phyloP scores from a whole-genome alignment of 768 basidiomycete genomes.

The Hygrocybe punicea region DNA sequence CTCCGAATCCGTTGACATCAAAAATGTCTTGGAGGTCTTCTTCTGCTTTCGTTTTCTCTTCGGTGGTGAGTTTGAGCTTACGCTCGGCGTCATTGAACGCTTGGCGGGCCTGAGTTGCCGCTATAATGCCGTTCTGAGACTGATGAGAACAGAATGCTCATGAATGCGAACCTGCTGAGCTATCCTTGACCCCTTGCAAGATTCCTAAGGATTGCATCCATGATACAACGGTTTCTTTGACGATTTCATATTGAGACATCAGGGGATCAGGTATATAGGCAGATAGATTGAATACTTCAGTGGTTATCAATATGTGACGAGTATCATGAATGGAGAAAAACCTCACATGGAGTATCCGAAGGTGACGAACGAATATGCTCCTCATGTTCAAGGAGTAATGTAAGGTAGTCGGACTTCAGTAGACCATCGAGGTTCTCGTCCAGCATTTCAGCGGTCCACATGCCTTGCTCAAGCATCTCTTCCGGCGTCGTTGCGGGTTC shows the following conservation, averaged over 20 bases:
- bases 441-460: conserved; percentile 59
- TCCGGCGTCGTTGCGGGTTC: conserved; percentile 35
- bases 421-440: conserved; percentile 55
- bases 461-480: conserved; percentile 55
- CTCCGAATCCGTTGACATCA: conserved; percentile 61
- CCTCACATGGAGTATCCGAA: conserved; percentile 56
- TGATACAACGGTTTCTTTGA: conserved; percentile 57
- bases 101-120: conserved; percentile 60
- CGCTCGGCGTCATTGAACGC: conserved; percentile 62
- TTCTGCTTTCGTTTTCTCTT: conserved; percentile 52
- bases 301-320: not conserved
- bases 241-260: conserved; percentile 66
- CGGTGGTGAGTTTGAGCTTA: conserved; percentile 48
- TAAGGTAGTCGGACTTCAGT: conserved; percentile 64
- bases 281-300: conserved; percentile 70
- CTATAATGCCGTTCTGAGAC: conserved; percentile 27
- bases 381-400: conserved; percentile 75
- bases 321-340: not conserved
- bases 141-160: not conserved
- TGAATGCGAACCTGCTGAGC: conserved; percentile 28
- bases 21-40: conserved; percentile 66
- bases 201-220: conserved; percentile 67
- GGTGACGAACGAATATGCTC: conserved; percentile 53
- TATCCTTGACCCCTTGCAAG: conserved; percentile 37
- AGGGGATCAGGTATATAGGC: conserved; percentile 84